Percentiles rank a stretch among this genome's conserved stretches.
These are phyloP conservation scores for Centaurea solstitialis DNA, from an alignment of 129 eudicot species.

Conservation along the genomic window DNA sequence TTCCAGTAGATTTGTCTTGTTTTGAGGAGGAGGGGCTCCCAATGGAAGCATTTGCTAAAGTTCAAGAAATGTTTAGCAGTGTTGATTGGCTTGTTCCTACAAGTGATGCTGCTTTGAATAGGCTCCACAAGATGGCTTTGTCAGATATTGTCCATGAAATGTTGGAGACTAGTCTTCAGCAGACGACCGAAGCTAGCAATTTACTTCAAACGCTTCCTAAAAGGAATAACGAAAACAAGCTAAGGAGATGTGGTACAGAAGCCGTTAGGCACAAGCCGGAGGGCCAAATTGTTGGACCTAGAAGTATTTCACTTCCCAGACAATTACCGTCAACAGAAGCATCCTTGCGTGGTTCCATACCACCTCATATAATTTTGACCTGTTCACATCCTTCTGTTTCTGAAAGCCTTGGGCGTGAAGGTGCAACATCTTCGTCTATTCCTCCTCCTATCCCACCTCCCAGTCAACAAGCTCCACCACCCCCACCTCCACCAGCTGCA, in stretches of 20 bases:
- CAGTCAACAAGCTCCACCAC: constrained; percentile 15
- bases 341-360: constrained; percentile 12
- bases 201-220: constrained; percentile 24
- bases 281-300: constrained; percentile 20
- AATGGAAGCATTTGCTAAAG: constrained; percentile 89
- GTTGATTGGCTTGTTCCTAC: constrained; percentile 88
- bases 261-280: constrained; percentile 28
- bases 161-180: constrained; percentile 42
- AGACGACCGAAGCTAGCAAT: constrained; percentile 23
- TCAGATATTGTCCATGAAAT: constrained; percentile 44
- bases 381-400: constrained; percentile 34
- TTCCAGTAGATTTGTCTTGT: constrained; percentile 62
- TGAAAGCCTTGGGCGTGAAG: constrained; percentile 14
- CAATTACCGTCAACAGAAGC: constrained; percentile 23
- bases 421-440: constrained; percentile 6
- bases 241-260: constrained; percentile 11
- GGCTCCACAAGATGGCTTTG: constrained; percentile 48
- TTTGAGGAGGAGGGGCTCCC: constrained; percentile 96
- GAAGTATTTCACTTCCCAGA: constrained; percentile 27
- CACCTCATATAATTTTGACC: constrained; percentile 35
- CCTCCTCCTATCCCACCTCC: constrained; percentile 24
- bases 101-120: constrained; percentile 58
- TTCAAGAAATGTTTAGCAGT: constrained; percentile 77
- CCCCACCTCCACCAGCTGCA: constrained; percentile 31
- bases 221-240: constrained; percentile 1